Base-by-base conservation (phyloP, 2,329 filamentous ascomycete genomes). In the Pseudogymnoascus sp. region DNA sequence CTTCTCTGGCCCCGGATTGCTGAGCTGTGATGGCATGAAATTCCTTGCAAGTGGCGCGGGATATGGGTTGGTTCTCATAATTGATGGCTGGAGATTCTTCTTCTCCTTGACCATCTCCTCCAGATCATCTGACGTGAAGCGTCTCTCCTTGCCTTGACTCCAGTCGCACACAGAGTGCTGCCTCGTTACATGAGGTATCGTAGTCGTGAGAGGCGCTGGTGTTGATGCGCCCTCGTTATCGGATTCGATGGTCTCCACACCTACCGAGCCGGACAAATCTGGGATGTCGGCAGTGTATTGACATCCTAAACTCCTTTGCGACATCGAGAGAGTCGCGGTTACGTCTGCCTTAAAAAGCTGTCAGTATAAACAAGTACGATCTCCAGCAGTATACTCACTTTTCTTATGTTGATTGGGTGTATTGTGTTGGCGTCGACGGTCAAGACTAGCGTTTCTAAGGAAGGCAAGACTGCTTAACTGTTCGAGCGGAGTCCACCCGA, bases 51-150 rank as follows among this genome's bases (percentile, higher is more conserved):
- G n/a, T n/a, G n/a, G n/a, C n/a, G n/a, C n/a, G n/a, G n/a, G n/a
- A n/a, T n/a, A n/a, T n/a, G n/a, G n/a, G n/a, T n/a, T n/a, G n/a
- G n/a, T n/a, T n/a, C n/a, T 21, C 21, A 66, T 61, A 13, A 81
- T 79, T 7, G 85, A 75, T 68, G 79, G 84, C 69, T 83, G 79
- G 21, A 93, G 79, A 50, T 82, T 81, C 74, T 86, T 85, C 75
- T 90, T 91, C 75, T 94, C 88, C 74, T 95, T 85, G 41, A 97
- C 90, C 84, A 97, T 95, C 78, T 95, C 95, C 75, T 96, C 91
- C 31, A 97, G 81, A 69, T 94, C 90, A 70, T 90, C 84, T 5
- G 93, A 91, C n/a, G 92, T 95, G 67, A 97, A 93, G 76, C 96
- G 92, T 70, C 90, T 88, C 72, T 94, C 89, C 61, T 81, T 85